These are phyloP conservation scores for Aspergillus sparsus DNA, from an alignment of 495 filamentous ascomycete species.

Conservation along the genomic window DNA sequence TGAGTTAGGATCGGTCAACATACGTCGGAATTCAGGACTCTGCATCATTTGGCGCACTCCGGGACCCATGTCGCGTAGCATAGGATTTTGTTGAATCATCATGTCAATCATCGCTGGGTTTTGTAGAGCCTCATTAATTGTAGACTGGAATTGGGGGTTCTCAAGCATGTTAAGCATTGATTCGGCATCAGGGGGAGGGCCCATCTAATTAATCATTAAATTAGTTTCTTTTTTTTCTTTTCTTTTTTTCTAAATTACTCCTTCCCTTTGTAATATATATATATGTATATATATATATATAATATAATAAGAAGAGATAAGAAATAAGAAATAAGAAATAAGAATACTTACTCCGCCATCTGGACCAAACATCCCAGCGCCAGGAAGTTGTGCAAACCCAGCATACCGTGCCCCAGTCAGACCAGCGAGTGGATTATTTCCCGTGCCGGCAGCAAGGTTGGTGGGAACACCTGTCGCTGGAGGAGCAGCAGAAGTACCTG, in stretches of 20 bases:
- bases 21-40: slow-evolving; percentile 81
- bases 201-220: slow-evolving; percentile 65
- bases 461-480: slow-evolving; percentile 68
- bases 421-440: slow-evolving; percentile 85
- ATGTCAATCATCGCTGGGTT: slow-evolving; percentile 90
- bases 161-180: slow-evolving; percentile 80
- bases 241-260: too few relatives aligned
- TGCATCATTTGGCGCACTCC: slow-evolving; percentile 80
- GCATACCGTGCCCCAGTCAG: slow-evolving; percentile 95
- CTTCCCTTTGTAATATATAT: too few relatives aligned
- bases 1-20: slow-evolving; percentile 92
- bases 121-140: slow-evolving; percentile 89
- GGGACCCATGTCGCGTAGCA: slow-evolving; percentile 80
- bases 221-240: too few relatives aligned
- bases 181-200: slow-evolving; percentile 77
- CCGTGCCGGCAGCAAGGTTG: slow-evolving; percentile 90
- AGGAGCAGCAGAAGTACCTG: slow-evolving; percentile 53
- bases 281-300: too few relatives aligned
- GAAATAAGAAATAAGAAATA: neutral
- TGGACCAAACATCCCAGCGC: slow-evolving; percentile 86
- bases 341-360: slow-evolving; percentile 84
- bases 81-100: slow-evolving; percentile 87
- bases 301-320: too few relatives aligned
- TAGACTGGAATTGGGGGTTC: slow-evolving; percentile 78
- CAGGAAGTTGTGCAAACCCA: slow-evolving; percentile 85